These are phyloP conservation scores for Vaucheria bursata DNA, from an alignment of 352 stramenopile genomes.

Conservation along the genomic window DNA sequence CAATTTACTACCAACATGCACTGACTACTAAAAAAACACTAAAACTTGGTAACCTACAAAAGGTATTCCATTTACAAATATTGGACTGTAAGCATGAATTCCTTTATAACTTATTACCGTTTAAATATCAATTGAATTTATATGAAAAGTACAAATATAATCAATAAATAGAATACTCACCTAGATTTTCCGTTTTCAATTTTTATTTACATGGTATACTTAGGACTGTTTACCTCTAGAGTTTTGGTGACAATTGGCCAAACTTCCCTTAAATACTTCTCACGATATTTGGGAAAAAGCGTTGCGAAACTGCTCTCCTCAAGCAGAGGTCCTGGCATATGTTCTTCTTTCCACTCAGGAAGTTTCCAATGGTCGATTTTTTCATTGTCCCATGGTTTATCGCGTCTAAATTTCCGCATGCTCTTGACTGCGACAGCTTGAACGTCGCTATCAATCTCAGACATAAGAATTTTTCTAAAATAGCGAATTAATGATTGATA, in stretches of 20 bases:
- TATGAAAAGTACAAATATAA: no score
- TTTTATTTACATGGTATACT: no score
- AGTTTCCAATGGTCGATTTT: slow-evolving; percentile 98
- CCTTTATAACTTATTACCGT: no score
- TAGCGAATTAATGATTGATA: no score
- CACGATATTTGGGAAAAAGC: slow-evolving; percentile 98
- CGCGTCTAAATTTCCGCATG: slow-evolving; percentile 73
- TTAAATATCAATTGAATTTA: no score
- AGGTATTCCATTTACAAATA: no score
- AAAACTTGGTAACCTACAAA: no score
- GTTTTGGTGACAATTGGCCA: slow-evolving; percentile 95
- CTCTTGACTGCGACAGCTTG: slow-evolving; percentile 28
- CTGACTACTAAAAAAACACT: no score
- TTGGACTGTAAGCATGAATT: no score
- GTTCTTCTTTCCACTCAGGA: slow-evolving; percentile 77
- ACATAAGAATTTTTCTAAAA: no score
- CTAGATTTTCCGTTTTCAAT: no score
- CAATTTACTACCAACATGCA: not conserved
- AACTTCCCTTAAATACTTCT: slow-evolving; percentile 97
- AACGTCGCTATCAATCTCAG: slow-evolving; percentile 10
- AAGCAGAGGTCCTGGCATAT: slow-evolving; percentile 71
- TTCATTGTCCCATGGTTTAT: slow-evolving; percentile 97
- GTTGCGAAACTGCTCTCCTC: slow-evolving; percentile 99
- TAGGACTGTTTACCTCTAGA: slow-evolving; percentile 73
- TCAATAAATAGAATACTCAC: no score